Conservation (phyloP, 2,329 filamentous ascomycete genomes). For the Tolypocladium guangdongense region DNA sequence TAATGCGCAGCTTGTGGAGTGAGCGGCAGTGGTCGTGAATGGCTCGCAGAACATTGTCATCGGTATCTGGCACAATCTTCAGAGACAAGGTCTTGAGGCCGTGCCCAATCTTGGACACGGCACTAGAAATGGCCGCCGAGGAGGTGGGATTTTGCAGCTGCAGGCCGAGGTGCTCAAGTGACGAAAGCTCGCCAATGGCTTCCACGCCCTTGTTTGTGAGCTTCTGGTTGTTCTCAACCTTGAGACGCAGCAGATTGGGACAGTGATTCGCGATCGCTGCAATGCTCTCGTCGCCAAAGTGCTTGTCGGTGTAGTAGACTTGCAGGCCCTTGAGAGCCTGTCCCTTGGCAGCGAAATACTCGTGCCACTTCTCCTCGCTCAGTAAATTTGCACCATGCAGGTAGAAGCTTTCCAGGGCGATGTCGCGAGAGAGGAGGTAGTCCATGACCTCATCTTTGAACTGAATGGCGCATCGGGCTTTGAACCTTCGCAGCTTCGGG, state of each 20-base stretch:
- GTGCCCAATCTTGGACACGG: conserved; percentile 52
- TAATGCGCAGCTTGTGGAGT: conserved; percentile 70
- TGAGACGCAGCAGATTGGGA: conserved; percentile 61
- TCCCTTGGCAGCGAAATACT: conserved; percentile 57
- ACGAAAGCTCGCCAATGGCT: conserved; percentile 48
- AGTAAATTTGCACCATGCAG: conserved; percentile 80
- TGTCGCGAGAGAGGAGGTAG: conserved; percentile 65
- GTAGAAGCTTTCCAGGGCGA: conserved; percentile 60
- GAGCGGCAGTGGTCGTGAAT: conserved; percentile 60
- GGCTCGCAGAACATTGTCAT: conserved; percentile 58
- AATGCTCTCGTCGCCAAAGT: conserved; percentile 65
- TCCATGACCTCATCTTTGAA: conserved; percentile 79
- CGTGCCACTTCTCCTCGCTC: conserved; percentile 63
- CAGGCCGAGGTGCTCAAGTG: conserved; percentile 66
- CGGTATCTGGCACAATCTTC: conserved; percentile 51
- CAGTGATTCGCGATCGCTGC: conserved; percentile 51
- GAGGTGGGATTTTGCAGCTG: conserved; percentile 49
- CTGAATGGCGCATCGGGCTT: conserved; percentile 77
- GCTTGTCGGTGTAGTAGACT: conserved; percentile 73
- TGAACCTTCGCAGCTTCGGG: conserved; percentile 57
- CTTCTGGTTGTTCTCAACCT: conserved; percentile 70
- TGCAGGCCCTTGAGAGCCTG: conserved; percentile 55
- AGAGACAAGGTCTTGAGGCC: conserved; percentile 70
- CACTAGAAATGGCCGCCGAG: conserved; percentile 44
- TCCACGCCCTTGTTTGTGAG: conserved; percentile 55